Evolutionary conservation across 805 yeast species (phyloP).

Genomic region (Zygosaccharomyces lentus): DNA sequence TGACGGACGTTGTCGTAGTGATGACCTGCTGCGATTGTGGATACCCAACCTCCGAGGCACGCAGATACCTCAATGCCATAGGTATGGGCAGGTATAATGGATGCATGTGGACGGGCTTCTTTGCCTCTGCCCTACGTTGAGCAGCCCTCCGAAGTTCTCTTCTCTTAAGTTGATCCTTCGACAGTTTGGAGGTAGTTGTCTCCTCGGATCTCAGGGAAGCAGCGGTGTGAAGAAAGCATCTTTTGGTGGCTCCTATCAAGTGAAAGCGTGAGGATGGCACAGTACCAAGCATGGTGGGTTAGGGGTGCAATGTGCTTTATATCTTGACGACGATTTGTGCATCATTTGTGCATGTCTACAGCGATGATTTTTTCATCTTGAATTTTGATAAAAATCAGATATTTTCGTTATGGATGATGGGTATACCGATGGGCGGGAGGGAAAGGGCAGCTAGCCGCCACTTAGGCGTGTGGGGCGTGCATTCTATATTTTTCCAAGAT

Average conservation of each 20-base stretch:
- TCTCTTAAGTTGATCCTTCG: slow-evolving; percentile 35
- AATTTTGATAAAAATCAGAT: neutral
- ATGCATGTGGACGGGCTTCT: slow-evolving; percentile 41
- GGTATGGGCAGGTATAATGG: slow-evolving; percentile 72
- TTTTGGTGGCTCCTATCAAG: neutral
- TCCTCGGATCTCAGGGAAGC: slow-evolving; percentile 17
- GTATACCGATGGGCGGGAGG: neutral
- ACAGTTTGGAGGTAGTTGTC: slow-evolving; percentile 14
- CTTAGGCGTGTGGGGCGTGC: neutral
- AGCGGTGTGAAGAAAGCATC: slow-evolving; percentile 15
- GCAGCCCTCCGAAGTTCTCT: slow-evolving; percentile 38
- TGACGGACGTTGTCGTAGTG: slow-evolving; percentile 57
- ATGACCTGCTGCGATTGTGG: slow-evolving; percentile 67
- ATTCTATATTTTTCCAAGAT: neutral
- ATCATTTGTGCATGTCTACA: neutral
- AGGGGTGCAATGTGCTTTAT: neutral
- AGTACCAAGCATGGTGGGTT: slow-evolving; percentile 3
- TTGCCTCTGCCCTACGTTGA: slow-evolving; percentile 38
- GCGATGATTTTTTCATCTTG: neutral
- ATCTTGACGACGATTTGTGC: neutral
- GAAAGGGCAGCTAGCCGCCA: neutral
- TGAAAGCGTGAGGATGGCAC: neutral
- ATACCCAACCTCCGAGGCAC: slow-evolving; percentile 91
- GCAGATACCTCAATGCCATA: slow-evolving; percentile 66
- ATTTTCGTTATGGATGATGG: neutral